Evolutionary conservation across 2,329 filamentous ascomycete species (phyloP), one percentile per base, ranked within the genome.

Genomic region (Sphaerostilbella broomeana): DNA sequence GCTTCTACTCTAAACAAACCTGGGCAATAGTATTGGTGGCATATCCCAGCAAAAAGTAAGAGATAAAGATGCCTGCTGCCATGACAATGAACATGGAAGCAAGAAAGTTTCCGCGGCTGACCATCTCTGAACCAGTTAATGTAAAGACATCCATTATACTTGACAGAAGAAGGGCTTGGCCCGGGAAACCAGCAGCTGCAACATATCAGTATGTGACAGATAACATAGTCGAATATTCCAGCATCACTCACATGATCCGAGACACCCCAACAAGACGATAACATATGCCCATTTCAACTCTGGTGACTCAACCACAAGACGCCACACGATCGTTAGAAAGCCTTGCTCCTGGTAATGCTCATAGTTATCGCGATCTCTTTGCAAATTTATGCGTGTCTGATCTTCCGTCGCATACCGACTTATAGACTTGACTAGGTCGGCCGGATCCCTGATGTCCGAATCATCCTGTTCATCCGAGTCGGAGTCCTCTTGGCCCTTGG

Each of bases 71-170:
- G 3, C 61, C 69, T 4, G 60, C 56, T 3, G 72, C 69, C 25
- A 73, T 48, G 2, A 74, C 60, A 30, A 73, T 66, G 45, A 77
- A 77, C 72, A 77, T 76, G 36, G 66, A 58, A 0, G 72, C 66
- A 55, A 63, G 75, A 48, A 75, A 76, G 49, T 77, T 64, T 7
- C 70, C 73, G 1, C 52, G 51, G 2, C 55, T 44, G 5, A 52
- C 52, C 56, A 65, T 60, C 4, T 45, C 53, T 2, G 57, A 47
- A 2, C 57, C 55, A 5, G 51, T 48, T 2, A 61, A 42, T 2
- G 53, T 59, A 40, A 70, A 70, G 6, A 68, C 62, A 5, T 67
- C 57, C 31, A 67, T 60, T 11, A 67, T 56, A 31, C 57, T 58
- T 9, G 61, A 60, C 22, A 69, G 51, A 8, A 72, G 45, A 37